Conservation (phyloP, 2,329 filamentous ascomycete genomes). For the Apiospora rasikravindrae region DNA sequence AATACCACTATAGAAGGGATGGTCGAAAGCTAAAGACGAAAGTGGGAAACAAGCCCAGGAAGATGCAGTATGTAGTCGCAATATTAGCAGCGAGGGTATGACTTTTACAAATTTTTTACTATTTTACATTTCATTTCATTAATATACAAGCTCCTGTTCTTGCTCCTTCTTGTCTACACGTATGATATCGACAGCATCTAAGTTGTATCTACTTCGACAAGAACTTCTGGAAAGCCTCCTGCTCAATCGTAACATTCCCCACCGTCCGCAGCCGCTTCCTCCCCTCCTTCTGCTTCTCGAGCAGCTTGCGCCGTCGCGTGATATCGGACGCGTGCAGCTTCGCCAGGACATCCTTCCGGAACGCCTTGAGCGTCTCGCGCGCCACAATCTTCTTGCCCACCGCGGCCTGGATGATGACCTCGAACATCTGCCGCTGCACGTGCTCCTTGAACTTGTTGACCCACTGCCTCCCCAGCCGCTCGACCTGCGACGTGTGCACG, state of each 20-base stretch:
- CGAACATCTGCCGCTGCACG: conserved; percentile 95
- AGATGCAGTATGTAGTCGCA: background rate
- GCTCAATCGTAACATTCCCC: conserved; percentile 94
- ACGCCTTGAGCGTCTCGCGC: conserved; percentile 93
- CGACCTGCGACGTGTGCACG: conserved; percentile 81
- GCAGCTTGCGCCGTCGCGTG: conserved; percentile 78
- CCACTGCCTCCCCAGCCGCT: conserved; percentile 83
- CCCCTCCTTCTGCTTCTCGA: conserved; percentile 97
- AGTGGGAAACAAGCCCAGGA: no score
- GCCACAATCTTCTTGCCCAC: conserved; percentile 84
- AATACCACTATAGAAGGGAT: no score
- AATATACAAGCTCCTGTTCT: background rate
- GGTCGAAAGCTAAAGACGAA: no score
- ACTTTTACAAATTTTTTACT: background rate
- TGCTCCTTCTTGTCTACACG: background rate
- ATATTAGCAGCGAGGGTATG: background rate
- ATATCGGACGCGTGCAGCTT: conserved; percentile 95
- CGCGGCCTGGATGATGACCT: conserved; percentile 92
- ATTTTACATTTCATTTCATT: background rate
- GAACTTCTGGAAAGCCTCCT: conserved; percentile 94
- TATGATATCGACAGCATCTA: background rate
- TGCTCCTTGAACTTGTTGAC: conserved; percentile 97
- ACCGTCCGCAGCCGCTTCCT: conserved; percentile 84
- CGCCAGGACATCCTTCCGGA: conserved; percentile 90
- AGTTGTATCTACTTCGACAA: conserved; percentile 70